A percentile compares a stretch with the other conserved stretches of the same genome.
These are phyloP conservation scores for Pythium apleroticum DNA, from an alignment of 352 stramenopile genomes.

Conservation along the genomic window DNA sequence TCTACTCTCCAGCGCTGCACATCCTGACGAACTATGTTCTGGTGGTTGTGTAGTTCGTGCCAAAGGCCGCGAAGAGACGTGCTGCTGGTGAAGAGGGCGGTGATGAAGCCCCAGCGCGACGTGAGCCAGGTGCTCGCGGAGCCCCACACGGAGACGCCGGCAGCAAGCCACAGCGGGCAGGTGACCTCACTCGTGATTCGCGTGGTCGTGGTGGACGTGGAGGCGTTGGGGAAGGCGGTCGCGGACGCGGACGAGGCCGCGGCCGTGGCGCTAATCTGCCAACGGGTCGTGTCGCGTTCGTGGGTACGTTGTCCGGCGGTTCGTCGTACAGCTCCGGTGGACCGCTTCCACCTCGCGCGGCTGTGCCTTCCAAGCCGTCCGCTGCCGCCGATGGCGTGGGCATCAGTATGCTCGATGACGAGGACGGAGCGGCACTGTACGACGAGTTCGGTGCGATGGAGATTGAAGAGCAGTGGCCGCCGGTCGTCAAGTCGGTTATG, in stretches of 20 bases:
- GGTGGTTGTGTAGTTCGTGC: conserved; percentile 51
- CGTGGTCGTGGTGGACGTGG: conserved; percentile 26
- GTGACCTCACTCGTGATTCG: conserved; percentile 42
- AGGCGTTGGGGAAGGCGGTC: conserved; percentile 11
- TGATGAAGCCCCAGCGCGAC: conserved; percentile 11
- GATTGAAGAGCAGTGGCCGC: conserved; percentile 78
- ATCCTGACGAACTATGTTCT: not conserved
- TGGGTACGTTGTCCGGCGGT: conserved; percentile 75
- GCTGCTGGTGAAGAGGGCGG: conserved; percentile 29
- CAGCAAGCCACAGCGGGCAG: conserved; percentile 37
- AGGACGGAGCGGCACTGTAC: conserved; percentile 41
- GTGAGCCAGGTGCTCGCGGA: conserved; percentile 18
- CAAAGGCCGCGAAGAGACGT: conserved; percentile 67
- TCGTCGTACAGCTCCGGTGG: conserved; percentile 67
- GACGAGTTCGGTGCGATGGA: conserved; percentile 54
- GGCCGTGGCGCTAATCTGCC: conserved; percentile 51
- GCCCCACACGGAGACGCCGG: conserved; percentile 26
- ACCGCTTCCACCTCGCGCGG: conserved; percentile 35
- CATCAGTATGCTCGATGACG: conserved; percentile 83
- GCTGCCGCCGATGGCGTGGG: conserved; percentile 73
- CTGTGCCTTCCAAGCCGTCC: conserved; percentile 39
- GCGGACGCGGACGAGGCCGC: conserved; percentile 48
- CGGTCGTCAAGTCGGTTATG: conserved; percentile 76
- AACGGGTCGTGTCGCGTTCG: conserved; percentile 71
- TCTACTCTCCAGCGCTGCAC: not conserved